A percentile compares a stretch with the other conserved stretches of the same genome.
These are phyloP conservation scores for Primulina eburnea DNA, from an alignment of 257 asterid genomes.

Conservation along the genomic window DNA sequence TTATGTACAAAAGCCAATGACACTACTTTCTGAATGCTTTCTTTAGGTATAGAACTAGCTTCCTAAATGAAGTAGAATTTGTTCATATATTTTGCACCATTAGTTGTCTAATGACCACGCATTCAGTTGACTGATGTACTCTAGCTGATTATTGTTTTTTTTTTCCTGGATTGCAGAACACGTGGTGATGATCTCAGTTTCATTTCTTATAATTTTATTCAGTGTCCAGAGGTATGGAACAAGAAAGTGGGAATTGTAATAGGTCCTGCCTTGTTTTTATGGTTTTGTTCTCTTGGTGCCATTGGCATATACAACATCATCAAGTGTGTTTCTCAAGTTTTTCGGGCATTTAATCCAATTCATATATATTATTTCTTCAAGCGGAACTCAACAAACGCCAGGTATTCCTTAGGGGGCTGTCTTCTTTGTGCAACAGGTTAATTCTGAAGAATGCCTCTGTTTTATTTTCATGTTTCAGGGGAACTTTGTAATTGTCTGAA, in stretches of 20 bases:
- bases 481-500: background rate
- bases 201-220: constrained; percentile 82
- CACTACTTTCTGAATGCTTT: background rate
- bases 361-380: constrained; percentile 76
- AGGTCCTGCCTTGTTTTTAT: constrained; percentile 94
- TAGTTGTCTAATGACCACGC: constrained; percentile 4
- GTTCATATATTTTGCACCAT: background rate
- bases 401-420: constrained; percentile 98
- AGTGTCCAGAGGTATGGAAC: constrained; percentile 95
- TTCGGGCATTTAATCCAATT: constrained; percentile 86
- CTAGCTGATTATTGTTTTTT: constrained; percentile 27
- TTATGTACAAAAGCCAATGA: background rate
- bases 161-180: constrained; percentile 69
- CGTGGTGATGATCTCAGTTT: constrained; percentile 84
- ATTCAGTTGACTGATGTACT: constrained; percentile 22
- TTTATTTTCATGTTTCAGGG: background rate
- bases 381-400: constrained; percentile 75
- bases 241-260: constrained; percentile 91
- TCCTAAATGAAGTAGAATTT: constrained; percentile 4
- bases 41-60: constrained; percentile 9
- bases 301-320: constrained; percentile 90
- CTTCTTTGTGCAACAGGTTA: constrained; percentile 94
- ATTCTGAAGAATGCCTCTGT: background rate
- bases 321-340: constrained; percentile 68
- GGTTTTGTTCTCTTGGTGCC: constrained; percentile 94